Percentiles rank a stretch among this genome's conserved stretches.
phyloP scores from a whole-genome alignment of 192 early-diverging fungal species.

The Gonapodya prolifera region DNA sequence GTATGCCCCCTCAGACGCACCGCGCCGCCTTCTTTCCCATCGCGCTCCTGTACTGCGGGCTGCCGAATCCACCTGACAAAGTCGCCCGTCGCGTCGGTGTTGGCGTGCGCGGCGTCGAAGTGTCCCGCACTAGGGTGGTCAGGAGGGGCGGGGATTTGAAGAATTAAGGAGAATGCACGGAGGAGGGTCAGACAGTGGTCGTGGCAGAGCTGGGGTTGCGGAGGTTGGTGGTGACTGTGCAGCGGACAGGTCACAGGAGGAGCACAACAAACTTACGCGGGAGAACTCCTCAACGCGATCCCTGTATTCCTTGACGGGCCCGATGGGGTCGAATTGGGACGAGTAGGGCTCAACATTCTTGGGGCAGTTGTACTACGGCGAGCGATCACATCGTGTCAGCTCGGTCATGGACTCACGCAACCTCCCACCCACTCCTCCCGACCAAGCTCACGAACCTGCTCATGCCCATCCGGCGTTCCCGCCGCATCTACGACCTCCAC shows the following conservation, averaged over 20 bases:
- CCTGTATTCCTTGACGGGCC: background rate
- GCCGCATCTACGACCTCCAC: background rate
- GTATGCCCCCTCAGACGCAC: background rate
- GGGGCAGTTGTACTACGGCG: background rate
- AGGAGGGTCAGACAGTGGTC: background rate
- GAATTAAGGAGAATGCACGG: background rate
- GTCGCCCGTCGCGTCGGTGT: background rate
- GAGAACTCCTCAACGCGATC: background rate
- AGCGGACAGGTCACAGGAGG: too few relatives aligned
- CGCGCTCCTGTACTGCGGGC: background rate
- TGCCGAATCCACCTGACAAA: background rate
- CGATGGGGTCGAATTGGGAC: background rate
- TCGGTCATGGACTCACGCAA: too few relatives aligned
- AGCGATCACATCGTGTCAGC: too few relatives aligned
- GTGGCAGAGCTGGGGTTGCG: background rate
- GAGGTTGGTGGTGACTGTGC: too few relatives aligned
- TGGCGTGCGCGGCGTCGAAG: background rate
- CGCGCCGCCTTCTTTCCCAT: background rate
- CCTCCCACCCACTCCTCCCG: too few relatives aligned
- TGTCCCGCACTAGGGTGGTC: background rate
- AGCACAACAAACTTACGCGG: background rate
- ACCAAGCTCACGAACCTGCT: background rate
- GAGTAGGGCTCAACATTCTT: background rate
- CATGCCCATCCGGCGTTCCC: background rate
- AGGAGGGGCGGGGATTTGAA: background rate